These are phyloP conservation scores for Cystobasidium slooffiae DNA, from an alignment of 1,284 basidiomycete species.

Conservation along the genomic window DNA sequence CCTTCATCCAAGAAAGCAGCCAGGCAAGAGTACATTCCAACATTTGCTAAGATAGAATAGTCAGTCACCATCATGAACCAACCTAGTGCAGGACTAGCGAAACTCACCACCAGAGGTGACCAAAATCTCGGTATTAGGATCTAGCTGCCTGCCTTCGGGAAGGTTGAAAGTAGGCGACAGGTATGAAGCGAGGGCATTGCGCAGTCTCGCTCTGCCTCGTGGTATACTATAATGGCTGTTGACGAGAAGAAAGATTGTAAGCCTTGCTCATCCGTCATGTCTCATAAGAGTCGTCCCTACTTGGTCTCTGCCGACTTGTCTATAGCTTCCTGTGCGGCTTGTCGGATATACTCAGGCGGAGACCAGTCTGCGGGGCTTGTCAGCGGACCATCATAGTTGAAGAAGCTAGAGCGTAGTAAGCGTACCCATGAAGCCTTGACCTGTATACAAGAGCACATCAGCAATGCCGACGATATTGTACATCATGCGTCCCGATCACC, in stretches of 20 bases:
- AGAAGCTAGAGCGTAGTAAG: neutral
- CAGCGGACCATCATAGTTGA: neutral
- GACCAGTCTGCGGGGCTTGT: conserved; percentile 58
- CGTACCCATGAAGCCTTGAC: conserved; percentile 53
- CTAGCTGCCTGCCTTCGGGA: conserved; percentile 66
- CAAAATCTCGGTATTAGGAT: conserved; percentile 84
- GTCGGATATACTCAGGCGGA: conserved; percentile 79
- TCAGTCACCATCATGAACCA: neutral
- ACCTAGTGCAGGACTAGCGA: neutral
- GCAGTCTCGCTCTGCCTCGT: conserved; percentile 78
- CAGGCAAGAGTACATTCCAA: conserved; percentile 83
- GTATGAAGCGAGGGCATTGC: conserved; percentile 79
- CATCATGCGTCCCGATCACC: neutral
- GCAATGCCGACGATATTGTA: neutral
- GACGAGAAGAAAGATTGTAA: neutral
- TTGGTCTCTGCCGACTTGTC: conserved; percentile 60
- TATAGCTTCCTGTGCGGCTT: conserved; percentile 75
- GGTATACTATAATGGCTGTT: conserved; percentile 57
- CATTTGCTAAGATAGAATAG: conserved; percentile 19
- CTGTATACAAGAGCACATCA: neutral
- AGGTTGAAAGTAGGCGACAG: conserved; percentile 66
- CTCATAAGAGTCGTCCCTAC: conserved; percentile 55
- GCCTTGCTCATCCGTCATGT: conserved; percentile 64
- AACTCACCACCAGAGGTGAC: conserved; percentile 82
- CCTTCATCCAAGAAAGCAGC: conserved; percentile 80